Evolutionary conservation across 2,329 filamentous ascomycete genomes (phyloP), one percentile per base, ranked within the genome.

Genomic region (Metarhizium rileyi): DNA sequence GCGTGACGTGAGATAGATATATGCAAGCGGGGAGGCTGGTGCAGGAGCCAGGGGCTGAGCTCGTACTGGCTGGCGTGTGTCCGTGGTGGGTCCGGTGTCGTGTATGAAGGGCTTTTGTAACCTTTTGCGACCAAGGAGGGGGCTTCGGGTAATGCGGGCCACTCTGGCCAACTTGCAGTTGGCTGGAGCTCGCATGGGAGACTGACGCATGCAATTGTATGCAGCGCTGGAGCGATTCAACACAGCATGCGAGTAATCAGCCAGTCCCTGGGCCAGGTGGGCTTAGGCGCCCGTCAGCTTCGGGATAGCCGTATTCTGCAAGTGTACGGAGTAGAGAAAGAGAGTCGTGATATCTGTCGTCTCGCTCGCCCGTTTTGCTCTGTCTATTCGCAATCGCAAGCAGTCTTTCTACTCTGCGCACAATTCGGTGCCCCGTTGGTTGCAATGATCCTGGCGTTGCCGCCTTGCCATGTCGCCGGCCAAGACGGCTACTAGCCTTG

Each of bases 1-100:
- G 49, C 49, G 50, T 53, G 49, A 56, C 46, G 53, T 50, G 52
- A 50, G 54, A 57, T 58, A 50, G 54, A 57, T 58, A 59, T 62
- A 56, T 55, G 60, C 57, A 58, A 56, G 54, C 58, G 54, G 52
- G 48, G 50, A 40, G 48, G 46, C 50, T 48, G 50, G 47, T 36
- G 41, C 25, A 42, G 16, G 38, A 42, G 20, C 38, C 41, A 45
- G 43, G 47, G 46, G 50, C 43, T 47, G 22, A 36, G 33, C 36
- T 28, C 36, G 30, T 30, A 47, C 45, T 49, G 46, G n/a, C 33
- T 43, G 44, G 40, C 41, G 42, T 43, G 49, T 40, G 44, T 27
- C 14, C 23, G 18, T 12, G 41, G 47, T 51, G 50, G 50, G 44
- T 48, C 51, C 30, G 14, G 44, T 36, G 35, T 49, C 23, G 46